Evolutionary conservation across 805 yeast species (phyloP).

Genomic region (Wickerhamiella alocasiicola): DNA sequence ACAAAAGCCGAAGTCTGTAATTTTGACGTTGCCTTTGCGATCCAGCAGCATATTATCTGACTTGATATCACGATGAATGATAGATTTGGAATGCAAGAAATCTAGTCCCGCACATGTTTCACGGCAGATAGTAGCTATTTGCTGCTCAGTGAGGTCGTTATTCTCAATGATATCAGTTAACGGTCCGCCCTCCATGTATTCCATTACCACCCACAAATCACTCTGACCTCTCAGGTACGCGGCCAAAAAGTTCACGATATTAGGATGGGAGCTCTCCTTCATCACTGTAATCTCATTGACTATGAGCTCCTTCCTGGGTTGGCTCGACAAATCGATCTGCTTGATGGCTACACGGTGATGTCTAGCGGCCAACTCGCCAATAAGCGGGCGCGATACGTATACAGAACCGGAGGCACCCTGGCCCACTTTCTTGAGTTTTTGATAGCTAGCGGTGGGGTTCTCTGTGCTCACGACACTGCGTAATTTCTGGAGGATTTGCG

Average conservation of each 20-base stretch:
- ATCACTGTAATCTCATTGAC: conserved; percentile 92
- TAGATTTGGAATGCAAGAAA: conserved; percentile 81
- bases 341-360: conserved; percentile 66
- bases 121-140: conserved; percentile 79
- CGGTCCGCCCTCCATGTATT: conserved; percentile 98
- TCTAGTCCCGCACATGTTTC: conserved; percentile 88
- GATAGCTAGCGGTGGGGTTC: conserved; percentile 64
- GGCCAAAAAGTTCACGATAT: conserved; percentile 88
- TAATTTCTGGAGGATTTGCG: conserved; percentile 71
- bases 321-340: conserved; percentile 84
- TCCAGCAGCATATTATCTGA: conserved; percentile 88
- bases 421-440: conserved; percentile 64
- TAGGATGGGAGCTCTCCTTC: conserved; percentile 90
- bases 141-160: conserved; percentile 69
- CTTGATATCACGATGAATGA: conserved; percentile 93
- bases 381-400: conserved; percentile 63
- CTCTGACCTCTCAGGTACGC: conserved; percentile 59
- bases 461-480: conserved; percentile 67
- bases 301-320: conserved; percentile 88
- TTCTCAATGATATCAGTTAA: conserved; percentile 90
- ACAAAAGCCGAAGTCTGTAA: conserved; percentile 87
- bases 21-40: conserved; percentile 71
- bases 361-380: conserved; percentile 24
- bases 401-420: conserved; percentile 99
- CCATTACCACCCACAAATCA: conserved; percentile 99